phyloP scores from a whole-genome alignment of 2,329 filamentous ascomycete species.

The Alternaria conjuncta region DNA sequence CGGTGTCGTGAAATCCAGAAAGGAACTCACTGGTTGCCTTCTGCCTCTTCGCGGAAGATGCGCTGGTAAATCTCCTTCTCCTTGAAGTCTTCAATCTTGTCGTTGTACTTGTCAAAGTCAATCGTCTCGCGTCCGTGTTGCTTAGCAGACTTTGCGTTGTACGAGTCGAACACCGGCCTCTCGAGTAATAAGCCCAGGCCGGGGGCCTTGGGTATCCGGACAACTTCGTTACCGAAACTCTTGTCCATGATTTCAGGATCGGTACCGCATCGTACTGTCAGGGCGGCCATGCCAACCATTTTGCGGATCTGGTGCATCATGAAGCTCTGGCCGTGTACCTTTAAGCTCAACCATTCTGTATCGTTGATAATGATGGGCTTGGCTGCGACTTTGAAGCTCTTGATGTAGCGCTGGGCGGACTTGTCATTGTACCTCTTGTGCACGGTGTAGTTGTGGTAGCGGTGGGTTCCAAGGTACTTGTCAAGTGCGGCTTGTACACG shows the following conservation, averaged over 20 bases:
- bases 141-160: constrained; percentile 75
- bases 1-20: background rate
- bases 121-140: constrained; percentile 72
- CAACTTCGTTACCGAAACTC: constrained; percentile 72
- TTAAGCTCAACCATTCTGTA: constrained; percentile 94
- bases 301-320: constrained; percentile 99
- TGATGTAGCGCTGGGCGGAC: constrained; percentile 88
- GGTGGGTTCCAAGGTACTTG: constrained; percentile 81
- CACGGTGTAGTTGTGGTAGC: constrained; percentile 98
- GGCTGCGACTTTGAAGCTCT: constrained; percentile 79
- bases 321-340: constrained; percentile 97
- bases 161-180: constrained; percentile 86
- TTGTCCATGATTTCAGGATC: constrained; percentile 72
- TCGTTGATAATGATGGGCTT: constrained; percentile 77
- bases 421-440: constrained; percentile 82
- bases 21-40: constrained; percentile 77
- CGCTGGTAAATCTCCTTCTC: constrained; percentile 88
- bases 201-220: constrained; percentile 93
- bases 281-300: constrained; percentile 92
- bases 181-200: constrained; percentile 88
- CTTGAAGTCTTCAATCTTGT: constrained; percentile 87
- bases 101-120: constrained; percentile 78
- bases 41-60: constrained; percentile 89
- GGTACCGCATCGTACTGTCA: constrained; percentile 85
- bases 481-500: constrained; percentile 78